These are phyloP conservation scores for Leishmania guyanensis DNA, from an alignment of 208 protist genomes.

Conservation along the genomic window DNA sequence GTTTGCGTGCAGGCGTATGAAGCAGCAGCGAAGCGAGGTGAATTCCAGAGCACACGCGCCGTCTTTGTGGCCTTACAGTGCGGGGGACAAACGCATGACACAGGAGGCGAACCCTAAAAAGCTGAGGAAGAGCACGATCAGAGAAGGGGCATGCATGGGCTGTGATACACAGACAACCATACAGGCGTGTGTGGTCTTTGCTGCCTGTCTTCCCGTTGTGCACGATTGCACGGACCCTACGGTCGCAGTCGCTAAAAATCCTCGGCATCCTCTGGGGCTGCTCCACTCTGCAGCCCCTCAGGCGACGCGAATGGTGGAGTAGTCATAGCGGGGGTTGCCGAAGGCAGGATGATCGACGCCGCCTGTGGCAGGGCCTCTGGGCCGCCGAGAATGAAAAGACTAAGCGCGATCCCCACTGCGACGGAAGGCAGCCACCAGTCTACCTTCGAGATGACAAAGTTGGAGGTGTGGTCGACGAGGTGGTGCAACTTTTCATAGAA, in stretches of 20 bases:
- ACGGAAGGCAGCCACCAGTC: constrained; percentile 89
- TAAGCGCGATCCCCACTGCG: constrained; percentile 67
- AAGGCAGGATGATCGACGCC: constrained; percentile 50
- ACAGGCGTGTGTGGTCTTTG: not conserved
- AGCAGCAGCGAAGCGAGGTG: too few species aligned
- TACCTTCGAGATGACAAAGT: constrained; percentile 77
- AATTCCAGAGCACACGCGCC: too few species aligned
- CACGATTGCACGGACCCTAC: not conserved
- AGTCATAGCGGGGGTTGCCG: constrained; percentile 52
- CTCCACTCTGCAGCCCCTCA: constrained; percentile 23
- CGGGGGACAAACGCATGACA: too few species aligned
- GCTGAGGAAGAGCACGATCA: too few species aligned
- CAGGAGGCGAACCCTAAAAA: too few species aligned
- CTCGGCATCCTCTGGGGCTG: constrained; percentile 49
- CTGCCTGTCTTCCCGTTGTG: not conserved
- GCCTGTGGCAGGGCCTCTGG: constrained; percentile 55
- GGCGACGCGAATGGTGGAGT: constrained; percentile 60
- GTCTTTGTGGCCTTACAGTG: too few species aligned
- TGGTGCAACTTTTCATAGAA: constrained; percentile 87
- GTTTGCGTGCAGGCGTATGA: not conserved
- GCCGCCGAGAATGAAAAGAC: constrained; percentile 75
- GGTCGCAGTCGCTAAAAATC: constrained; percentile 15
- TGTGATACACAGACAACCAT: not conserved
- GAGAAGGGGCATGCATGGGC: too few species aligned
- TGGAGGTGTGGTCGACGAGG: constrained; percentile 75